Evolutionary conservation across 306 rosid genomes (phyloP).

Genomic region (Purshia tridentata): DNA sequence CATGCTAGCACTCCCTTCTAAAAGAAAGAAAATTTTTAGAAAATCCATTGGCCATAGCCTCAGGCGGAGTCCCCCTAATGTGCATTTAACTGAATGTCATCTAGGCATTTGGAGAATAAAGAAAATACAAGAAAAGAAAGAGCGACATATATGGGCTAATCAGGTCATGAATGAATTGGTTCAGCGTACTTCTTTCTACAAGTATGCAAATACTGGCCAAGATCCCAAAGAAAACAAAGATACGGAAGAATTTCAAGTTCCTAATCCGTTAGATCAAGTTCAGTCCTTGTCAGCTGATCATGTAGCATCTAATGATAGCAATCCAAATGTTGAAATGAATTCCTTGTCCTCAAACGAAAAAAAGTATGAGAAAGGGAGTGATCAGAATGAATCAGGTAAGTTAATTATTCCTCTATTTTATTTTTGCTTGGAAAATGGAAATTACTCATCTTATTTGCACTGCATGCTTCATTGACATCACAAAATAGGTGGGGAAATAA

Average conservation of each 20-base stretch:
- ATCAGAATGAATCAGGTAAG: constrained; percentile 12
- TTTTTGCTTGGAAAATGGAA: background rate
- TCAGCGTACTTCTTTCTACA: constrained; percentile 14
- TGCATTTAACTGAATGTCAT: background rate
- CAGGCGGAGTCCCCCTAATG: background rate
- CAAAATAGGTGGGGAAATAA: background rate
- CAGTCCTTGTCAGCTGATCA: background rate
- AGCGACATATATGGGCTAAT: constrained; percentile 21
- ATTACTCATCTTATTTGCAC: background rate
- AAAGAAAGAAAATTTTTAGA: background rate
- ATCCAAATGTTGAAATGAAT: background rate
- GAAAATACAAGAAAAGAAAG: constrained; percentile 27
- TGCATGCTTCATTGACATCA: constrained; percentile 1
- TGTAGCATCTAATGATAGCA: background rate
- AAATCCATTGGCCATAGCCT: background rate
- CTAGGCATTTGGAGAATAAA: constrained; percentile 28
- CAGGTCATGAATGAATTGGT: constrained; percentile 26
- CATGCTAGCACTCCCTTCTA: background rate
- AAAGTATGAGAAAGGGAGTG: background rate
- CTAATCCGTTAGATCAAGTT: background rate
- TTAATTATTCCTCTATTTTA: background rate
- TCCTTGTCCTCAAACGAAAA: background rate
- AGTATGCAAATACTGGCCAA: constrained; percentile 22
- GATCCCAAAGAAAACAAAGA: constrained; percentile 1
- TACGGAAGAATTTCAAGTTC: constrained; percentile 3